phyloP scores from a whole-genome alignment of 805 yeast species.

The Torulaspora indica region DNA sequence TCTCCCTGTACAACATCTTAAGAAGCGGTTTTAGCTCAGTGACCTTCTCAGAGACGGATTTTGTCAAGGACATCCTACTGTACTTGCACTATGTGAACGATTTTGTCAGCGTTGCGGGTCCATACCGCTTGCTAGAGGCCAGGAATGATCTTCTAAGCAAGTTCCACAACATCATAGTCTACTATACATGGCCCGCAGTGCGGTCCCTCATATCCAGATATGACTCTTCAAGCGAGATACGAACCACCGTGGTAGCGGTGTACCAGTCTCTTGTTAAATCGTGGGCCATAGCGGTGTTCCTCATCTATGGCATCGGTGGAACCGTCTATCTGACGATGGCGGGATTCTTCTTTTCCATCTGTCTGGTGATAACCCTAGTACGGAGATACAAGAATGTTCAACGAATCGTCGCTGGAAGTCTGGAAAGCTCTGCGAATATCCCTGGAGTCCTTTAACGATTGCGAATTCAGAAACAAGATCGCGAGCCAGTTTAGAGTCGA shows the following conservation, averaged over 20 bases:
- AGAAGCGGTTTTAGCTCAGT: conserved; percentile 29
- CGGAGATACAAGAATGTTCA: conserved; percentile 29
- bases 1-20: conserved; percentile 32
- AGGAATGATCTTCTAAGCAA: conserved; percentile 27
- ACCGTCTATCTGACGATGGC: conserved; percentile 31
- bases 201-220: conserved; percentile 2
- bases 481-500: no score
- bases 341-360: conserved; percentile 31
- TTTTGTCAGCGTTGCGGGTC: conserved; percentile 26
- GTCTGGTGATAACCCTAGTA: conserved; percentile 26
- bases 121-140: conserved; percentile 13
- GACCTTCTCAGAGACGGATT: conserved; percentile 31
- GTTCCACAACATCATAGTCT: conserved; percentile 33
- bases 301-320: conserved; percentile 29
- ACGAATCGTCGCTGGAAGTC: conserved; percentile 17
- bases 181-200: conserved; percentile 24
- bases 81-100: conserved; percentile 26
- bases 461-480: no score
- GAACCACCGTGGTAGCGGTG: conserved; percentile 2
- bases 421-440: conserved; percentile 13
- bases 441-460: conserved; percentile 13
- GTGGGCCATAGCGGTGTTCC: conserved; percentile 21
- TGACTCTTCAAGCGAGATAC: conserved; percentile 6
- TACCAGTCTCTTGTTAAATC: conserved; percentile 24
- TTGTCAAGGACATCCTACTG: conserved; percentile 23